Evolutionary conservation across 192 early-diverging fungal genomes (phyloP).

Genomic region (Paraglomus brasilianum): DNA sequence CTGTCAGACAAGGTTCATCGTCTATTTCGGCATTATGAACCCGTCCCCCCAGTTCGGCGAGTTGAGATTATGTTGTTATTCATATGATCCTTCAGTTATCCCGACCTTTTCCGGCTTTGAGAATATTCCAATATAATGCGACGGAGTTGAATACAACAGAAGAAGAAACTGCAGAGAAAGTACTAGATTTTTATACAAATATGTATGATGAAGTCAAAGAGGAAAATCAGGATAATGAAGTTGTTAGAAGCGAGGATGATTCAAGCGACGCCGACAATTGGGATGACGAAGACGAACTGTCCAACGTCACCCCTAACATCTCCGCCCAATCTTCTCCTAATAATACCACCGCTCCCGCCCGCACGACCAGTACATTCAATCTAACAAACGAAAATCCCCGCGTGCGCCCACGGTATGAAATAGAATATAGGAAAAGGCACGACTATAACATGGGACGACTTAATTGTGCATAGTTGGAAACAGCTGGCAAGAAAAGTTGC

Average conservation of each 20-base stretch:
- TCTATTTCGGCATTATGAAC: not conserved
- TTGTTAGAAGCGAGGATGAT: too few relatives aligned
- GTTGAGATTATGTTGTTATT: conserved; percentile 39
- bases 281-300: too few relatives aligned
- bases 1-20: not conserved
- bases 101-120: conserved; percentile 66
- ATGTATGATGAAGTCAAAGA: too few relatives aligned
- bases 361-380: conserved; percentile 32
- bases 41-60: not conserved
- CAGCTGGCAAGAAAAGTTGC: conserved; percentile 41
- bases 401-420: conserved; percentile 36
- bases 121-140: conserved; percentile 58
- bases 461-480: conserved; percentile 47
- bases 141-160: not conserved
- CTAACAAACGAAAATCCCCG: conserved; percentile 37
- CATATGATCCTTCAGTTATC: conserved; percentile 64
- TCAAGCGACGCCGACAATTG: too few relatives aligned
- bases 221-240: too few relatives aligned
- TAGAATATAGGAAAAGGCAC: conserved; percentile 51
- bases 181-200: not conserved
- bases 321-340: too few relatives aligned
- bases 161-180: not conserved
- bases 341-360: too few relatives aligned
- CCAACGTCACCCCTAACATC: too few relatives aligned
- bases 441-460: conserved; percentile 48